Evolutionary conservation across 345 rosid species (phyloP), one percentile per base, ranked within the genome.

Genomic region (Aegle marmelos): DNA sequence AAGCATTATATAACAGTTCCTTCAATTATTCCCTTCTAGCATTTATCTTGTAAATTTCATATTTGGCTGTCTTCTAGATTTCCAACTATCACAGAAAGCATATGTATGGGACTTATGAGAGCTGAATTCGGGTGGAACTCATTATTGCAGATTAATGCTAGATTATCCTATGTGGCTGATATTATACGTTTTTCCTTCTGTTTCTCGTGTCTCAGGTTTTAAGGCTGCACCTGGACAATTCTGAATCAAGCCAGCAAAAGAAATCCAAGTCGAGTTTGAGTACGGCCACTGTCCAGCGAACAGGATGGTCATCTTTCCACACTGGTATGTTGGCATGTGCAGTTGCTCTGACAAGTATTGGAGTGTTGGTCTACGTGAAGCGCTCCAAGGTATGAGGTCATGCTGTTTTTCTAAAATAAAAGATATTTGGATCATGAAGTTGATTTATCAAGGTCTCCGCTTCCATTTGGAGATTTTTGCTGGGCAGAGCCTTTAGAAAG

Each of bases 221-320:
- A 77, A 90, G 92, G 86, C 76, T 94, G 84, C 92, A 96, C 79
- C 79, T 92, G 25, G 98, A 96, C 78, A 88, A 82, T 37, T 78
- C 88, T 1, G 93, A 86, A 60, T 64, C 86, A 34, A 67, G 62
- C 37, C 75, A 79, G 79, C 83, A 83, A 57, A 80, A 74, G 68
- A 74, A 58, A 48, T 66, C 81, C 4, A 71, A 73, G 50, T 61
- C 82, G 0, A 78, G 10, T 8, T 65, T 82, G 0, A 78, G 10
- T 8, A 68, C 80, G 36, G 68, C 73, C 41, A 62, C 85, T 63
- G 17, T 81, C 50, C 67, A 78, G 57, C 77, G 48, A 79, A 76
- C 77, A 7, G 79, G 88, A 59, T 76, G 76, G 89, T 73, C 73
- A 24, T 84, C 85, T 17, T 69, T 79, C 81, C 86, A 81, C 65